A percentile compares a stretch with the other conserved stretches of the same genome.
Conservation (phyloP, 345 rosid species). For the Cardamine resedifolia region DNA sequence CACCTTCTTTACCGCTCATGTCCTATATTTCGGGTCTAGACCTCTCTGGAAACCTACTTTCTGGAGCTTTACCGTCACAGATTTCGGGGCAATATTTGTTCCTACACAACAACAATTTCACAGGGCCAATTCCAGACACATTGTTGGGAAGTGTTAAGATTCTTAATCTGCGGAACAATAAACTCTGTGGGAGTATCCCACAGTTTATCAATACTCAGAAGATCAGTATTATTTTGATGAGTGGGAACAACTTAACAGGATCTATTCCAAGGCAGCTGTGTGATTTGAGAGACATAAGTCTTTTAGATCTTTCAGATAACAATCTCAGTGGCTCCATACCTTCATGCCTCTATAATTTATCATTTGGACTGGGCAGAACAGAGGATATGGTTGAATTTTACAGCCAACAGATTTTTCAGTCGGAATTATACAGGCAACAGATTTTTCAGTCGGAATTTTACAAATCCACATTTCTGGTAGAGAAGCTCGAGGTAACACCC, state of each 20-base stretch:
- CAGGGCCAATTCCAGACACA: background rate
- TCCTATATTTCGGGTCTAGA: too few species aligned
- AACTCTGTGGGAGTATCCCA: background rate
- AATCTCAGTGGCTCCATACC: background rate
- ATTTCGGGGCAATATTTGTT: rapidly evolving
- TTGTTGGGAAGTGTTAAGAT: background rate
- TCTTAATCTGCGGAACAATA: background rate
- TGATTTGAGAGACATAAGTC: background rate
- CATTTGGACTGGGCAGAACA: background rate
- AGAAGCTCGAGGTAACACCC: background rate
- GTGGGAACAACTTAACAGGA: background rate
- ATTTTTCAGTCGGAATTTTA: background rate
- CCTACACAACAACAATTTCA: background rate
- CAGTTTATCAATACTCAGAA: background rate
- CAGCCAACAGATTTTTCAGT: background rate
- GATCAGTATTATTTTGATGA: background rate
- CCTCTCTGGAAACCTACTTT: background rate
- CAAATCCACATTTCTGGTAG: background rate
- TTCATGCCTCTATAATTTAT: background rate
- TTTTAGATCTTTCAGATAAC: background rate
- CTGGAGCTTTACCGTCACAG: background rate
- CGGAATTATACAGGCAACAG: background rate
- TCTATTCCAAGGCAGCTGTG: slow-evolving; percentile 1
- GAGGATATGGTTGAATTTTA: too few species aligned
- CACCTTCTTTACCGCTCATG: too few species aligned